These are phyloP conservation scores for Sporothrix mexicana DNA, from an alignment of 2,329 filamentous ascomycete species.

Conservation along the genomic window DNA sequence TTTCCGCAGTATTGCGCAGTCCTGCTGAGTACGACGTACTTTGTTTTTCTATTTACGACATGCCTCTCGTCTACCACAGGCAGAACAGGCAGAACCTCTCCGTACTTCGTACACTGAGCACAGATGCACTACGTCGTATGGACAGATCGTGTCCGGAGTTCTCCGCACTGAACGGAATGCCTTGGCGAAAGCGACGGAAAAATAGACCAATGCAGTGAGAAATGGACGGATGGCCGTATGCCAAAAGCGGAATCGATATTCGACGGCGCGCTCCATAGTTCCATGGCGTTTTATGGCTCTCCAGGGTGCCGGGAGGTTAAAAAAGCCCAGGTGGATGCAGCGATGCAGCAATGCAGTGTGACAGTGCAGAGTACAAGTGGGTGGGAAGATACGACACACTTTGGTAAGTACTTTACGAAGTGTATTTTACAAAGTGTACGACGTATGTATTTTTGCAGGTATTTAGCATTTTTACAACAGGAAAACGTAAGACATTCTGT, in stretches of 20 bases:
- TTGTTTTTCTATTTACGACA: not conserved
- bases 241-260: slow-evolving; percentile 32
- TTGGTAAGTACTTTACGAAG: not conserved
- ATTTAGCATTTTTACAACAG: not conserved
- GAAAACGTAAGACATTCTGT: slow-evolving; percentile 1
- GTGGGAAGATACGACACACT: not conserved
- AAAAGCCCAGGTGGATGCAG: slow-evolving; percentile 7
- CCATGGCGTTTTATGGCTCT: not conserved
- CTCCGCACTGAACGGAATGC: slow-evolving; percentile 19
- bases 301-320: slow-evolving; percentile 26
- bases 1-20: too few relatives aligned
- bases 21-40: too few relatives aligned
- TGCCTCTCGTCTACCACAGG: not conserved
- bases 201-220: too few relatives aligned
- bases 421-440: too few relatives aligned
- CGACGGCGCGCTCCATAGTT: slow-evolving; percentile 14
- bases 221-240: not conserved
- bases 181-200: not conserved
- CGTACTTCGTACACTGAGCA: too few relatives aligned
- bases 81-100: not conserved
- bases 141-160: slow-evolving; percentile 4
- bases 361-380: not conserved
- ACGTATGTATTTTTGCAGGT: too few relatives aligned
- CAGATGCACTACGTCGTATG: not conserved
- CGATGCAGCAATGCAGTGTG: not conserved